Evolutionary conservation across 148 eudicot genomes (phyloP).

Genomic region (Hydrangea macrophylla): DNA sequence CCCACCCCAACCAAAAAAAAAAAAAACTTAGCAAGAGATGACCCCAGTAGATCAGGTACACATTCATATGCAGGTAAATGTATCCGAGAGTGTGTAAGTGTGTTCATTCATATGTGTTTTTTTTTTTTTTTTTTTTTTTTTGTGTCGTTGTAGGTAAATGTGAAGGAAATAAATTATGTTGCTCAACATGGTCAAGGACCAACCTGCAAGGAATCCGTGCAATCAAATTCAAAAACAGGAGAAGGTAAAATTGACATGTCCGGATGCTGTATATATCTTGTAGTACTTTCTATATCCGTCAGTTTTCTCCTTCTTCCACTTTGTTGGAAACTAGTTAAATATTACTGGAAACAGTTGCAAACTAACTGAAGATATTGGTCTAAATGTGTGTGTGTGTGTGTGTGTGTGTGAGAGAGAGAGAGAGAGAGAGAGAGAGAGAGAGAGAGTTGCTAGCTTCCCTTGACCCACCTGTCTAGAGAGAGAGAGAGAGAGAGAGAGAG

Average conservation of each 20-base stretch:
- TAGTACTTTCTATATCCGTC: background rate
- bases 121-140: background rate
- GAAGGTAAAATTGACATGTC: constrained; percentile 24
- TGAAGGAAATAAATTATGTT: constrained; percentile 56
- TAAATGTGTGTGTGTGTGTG: background rate
- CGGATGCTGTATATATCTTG: background rate
- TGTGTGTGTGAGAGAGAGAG: background rate
- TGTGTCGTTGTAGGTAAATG: constrained; percentile 40
- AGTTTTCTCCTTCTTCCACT: no score
- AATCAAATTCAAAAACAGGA: constrained; percentile 26
- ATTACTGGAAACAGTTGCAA: background rate
- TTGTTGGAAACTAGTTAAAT: background rate
- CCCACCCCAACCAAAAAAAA: no score
- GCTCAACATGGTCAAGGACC: constrained; percentile 25
- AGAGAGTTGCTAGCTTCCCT: background rate
- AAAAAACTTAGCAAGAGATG: no score
- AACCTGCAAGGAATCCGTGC: constrained; percentile 11
- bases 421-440: background rate
- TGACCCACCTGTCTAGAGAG: background rate
- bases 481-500: background rate
- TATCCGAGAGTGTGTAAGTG: no score
- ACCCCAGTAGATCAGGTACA: no score
- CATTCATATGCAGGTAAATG: no score
- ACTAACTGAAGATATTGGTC: background rate
- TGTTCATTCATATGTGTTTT: no score